Evolutionary conservation across 1,284 basidiomycete genomes (phyloP).

Genomic region (Naganishia sp.): DNA sequence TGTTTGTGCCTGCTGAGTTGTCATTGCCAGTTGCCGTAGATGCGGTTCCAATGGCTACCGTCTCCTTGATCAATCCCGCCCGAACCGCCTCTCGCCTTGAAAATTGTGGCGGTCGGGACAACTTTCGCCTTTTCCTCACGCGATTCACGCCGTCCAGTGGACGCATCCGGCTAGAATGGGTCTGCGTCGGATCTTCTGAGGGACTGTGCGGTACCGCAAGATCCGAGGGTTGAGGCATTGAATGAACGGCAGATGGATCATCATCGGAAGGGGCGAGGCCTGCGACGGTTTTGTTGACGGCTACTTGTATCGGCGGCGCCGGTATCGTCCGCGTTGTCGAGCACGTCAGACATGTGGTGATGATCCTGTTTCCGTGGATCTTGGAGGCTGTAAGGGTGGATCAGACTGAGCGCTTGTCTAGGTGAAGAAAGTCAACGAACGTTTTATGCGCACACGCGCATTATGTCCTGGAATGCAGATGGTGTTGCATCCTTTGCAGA

Average conservation of each 20-base stretch:
- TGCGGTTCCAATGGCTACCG: neutral
- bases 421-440: constrained; percentile 15
- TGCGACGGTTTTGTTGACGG: neutral
- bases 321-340: constrained; percentile 12
- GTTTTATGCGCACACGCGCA: constrained; percentile 29
- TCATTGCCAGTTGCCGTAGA: too few relatives aligned
- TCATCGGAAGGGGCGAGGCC: neutral
- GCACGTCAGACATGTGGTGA: constrained; percentile 24
- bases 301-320: constrained; percentile 15
- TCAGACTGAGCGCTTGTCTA: neutral
- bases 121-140: neutral
- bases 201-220: too few relatives aligned
- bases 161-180: neutral
- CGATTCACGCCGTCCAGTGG: constrained; percentile 4
- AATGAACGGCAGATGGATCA: neutral
- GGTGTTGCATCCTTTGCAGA: constrained; percentile 34
- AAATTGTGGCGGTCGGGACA: constrained; percentile 1
- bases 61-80: neutral
- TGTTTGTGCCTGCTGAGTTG: neutral
- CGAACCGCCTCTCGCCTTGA: constrained; percentile 14
- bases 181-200: neutral
- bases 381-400: constrained; percentile 12
- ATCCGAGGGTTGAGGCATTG: too few relatives aligned
- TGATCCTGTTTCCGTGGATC: constrained; percentile 28
- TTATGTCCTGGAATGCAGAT: constrained; percentile 35